Base-by-base conservation (phyloP, 2,329 filamentous ascomycete species). In the Cladobotryum protrusum region DNA sequence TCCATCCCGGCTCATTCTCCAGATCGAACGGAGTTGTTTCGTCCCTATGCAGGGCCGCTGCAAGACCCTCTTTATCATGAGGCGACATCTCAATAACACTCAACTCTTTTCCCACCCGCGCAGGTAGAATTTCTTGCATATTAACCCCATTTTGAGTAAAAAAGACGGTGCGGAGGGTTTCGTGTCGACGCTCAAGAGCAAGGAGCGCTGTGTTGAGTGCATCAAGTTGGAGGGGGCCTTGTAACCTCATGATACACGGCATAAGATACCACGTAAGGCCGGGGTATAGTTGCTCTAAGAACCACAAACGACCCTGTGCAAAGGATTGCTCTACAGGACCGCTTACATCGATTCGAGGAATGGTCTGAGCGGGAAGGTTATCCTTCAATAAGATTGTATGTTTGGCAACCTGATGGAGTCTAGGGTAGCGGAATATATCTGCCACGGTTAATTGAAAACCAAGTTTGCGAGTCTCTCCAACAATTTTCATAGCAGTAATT, bases 401-500 rank as follows among this genome's bases (percentile, higher is more conserved):
- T 29, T 29, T 29, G 24, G 24, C 24, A 9, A 29, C 39, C 13
- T 15, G 19, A 9, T 18, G 24, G 5, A 51, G 37, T 32, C 8
- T 47, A 19, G 43, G 44, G 12, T 51, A 35, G 5, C 46, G 42
- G 40, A 45, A 56, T 29, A 56, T 29, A 19, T 56, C 35, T 47
- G 40, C 18, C 33, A 56, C 40, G 9, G 33, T 29, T 12, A 56
- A 17, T 17, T 39, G 6, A 18, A 52, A 37, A 13, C 49, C 49
- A 7, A 45, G 9, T 12, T 24, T 19, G 14, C 48, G 49, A 14
- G 33, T 29, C 8, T 18, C 45, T 15, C 36, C 36, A 3, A 54
- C 74, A 4, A 78, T 55, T 51, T 69, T 72, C 69, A 77, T 79
- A 1, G 74, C 74, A 1, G 65, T 54, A 3, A 77, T 67, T 1